These are phyloP conservation scores for Herpetomonas samuelpessoai DNA, from an alignment of 208 protist genomes.

Conservation along the genomic window DNA sequence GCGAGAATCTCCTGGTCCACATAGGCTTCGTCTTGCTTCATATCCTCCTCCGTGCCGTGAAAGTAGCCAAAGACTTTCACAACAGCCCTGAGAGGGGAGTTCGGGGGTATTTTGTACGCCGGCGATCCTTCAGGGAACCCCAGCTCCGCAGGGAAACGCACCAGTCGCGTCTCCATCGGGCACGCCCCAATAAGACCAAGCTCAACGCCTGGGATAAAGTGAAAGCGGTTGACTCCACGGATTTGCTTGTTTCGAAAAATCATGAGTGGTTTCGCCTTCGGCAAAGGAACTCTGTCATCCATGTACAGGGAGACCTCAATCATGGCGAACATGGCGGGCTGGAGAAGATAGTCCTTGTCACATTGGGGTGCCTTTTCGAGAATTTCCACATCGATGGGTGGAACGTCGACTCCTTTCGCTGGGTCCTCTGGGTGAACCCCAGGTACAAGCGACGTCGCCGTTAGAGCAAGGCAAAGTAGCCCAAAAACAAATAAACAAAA, in stretches of 20 bases:
- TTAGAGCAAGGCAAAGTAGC: constrained; percentile 3
- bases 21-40: not conserved
- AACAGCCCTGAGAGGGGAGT: constrained; percentile 2
- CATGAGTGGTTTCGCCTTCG: constrained; percentile 1
- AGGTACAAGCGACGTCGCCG: constrained; percentile 1
- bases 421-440: not conserved
- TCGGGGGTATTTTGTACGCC: constrained; percentile 5
- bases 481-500: constrained; percentile 9
- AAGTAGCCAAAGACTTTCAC: not conserved
- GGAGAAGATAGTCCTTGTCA: not conserved
- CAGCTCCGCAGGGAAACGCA: constrained; percentile 10
- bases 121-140: constrained; percentile 6
- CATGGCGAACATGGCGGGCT: not conserved
- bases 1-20: constrained; percentile 2
- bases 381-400: not conserved
- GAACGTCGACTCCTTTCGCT: not conserved
- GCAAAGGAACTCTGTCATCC: not conserved
- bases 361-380: not conserved
- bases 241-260: constrained; percentile 13
- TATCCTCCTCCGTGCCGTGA: not conserved
- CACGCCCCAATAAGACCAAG: constrained; percentile 17
- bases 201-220: constrained; percentile 18
- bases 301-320: not conserved
- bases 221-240: constrained; percentile 2
- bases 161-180: constrained; percentile 7